Conservation (phyloP, 2,329 filamentous ascomycete genomes). For the Fusarium newnesense region DNA sequence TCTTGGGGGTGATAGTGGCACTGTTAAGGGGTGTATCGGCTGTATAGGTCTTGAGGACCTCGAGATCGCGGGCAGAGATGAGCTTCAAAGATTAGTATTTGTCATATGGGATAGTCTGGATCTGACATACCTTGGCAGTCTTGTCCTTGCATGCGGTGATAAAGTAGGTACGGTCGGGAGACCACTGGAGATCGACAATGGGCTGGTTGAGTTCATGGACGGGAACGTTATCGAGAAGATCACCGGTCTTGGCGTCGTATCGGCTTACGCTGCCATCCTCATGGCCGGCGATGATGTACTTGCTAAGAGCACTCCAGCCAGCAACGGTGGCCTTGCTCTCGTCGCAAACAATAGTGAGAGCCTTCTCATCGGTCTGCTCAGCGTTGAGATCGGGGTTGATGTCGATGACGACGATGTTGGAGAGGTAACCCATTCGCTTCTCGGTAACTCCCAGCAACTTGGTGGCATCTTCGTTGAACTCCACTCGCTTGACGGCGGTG, state of each 20-base stretch:
- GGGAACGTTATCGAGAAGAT: conserved; percentile 81
- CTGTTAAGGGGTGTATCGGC: conserved; percentile 97
- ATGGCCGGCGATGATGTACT: conserved; percentile 97
- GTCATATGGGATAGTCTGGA: not conserved
- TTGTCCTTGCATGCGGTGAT: conserved; percentile 99
- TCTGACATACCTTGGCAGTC: conserved; percentile 78
- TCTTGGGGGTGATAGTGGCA: conserved; percentile 91
- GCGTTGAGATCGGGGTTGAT: conserved; percentile 85
- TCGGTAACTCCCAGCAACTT: conserved; percentile 94
- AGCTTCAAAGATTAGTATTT: conserved; percentile 61
- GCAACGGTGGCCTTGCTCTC: conserved; percentile 98
- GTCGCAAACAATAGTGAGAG: conserved; percentile 89
- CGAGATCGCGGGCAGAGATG: conserved; percentile 84
- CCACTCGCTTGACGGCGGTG: conserved; percentile 96
- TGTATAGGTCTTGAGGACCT: conserved; percentile 90
- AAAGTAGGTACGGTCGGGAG: conserved; percentile 93
- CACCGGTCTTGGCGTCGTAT: conserved; percentile 93
- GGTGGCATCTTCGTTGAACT: conserved; percentile 94
- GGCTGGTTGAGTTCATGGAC: conserved; percentile 85
- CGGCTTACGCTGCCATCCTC: conserved; percentile 93
- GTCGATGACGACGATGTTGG: conserved; percentile 92
- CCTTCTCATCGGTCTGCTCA: conserved; percentile 85
- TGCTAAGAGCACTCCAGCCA: conserved; percentile 92
- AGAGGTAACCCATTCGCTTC: conserved; percentile 96
- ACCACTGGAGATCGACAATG: conserved; percentile 96